Evolutionary conservation across 768 basidiomycete species (phyloP), one percentile per base, ranked within the genome.

Genomic region (Phlebiopsis flavidoalba): DNA sequence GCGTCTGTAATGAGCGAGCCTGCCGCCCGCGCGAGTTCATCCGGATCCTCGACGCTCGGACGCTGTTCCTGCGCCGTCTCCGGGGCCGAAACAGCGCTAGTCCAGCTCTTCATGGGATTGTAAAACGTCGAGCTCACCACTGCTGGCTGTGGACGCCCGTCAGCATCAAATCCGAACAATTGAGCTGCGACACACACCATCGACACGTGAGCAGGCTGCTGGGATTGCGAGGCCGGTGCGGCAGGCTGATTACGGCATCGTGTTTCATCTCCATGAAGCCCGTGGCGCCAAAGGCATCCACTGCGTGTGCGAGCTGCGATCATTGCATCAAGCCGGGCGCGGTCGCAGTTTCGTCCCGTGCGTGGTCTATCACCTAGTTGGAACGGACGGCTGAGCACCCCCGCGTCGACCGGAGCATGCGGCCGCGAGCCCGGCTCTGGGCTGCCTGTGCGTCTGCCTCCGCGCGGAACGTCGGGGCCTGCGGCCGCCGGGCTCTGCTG

Each of bases 1-100:
- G 87, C 80, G 46, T 91, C 84, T n/a, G n/a, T n/a, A 58, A 96
- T 75, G 43, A 96, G 80, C 47, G 86, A 75, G 8, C 84, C 91
- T 11, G 94, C 94, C 8, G 91, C 88, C 31, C 83, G 81, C 2
- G 93, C 88, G 50, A 96, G 84, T 50, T 91, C 87, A 65, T 94
- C 91, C 2, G 74, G 75, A 17, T 86, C 83, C 36, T 72, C 64
- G 8, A 66, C 37, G 21, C 58, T 46, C 31, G 59, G 58, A 35
- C 52, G 48, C 22, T 58, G 61, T 26, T 63, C 40, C 33, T 33
- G 7, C 51, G 37, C 58, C 59, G 52, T 53, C 46, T 55, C 55
- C 45, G 62, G 49, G 46, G 24, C 8, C 6, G 48, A 56, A 31
- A 31, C 26, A 31, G 6, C n/a, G n/a, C n/a, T 22, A 3, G 48